Evolutionary conservation across 306 rosid genomes (phyloP).

Genomic region (Ceratonia siliqua): DNA sequence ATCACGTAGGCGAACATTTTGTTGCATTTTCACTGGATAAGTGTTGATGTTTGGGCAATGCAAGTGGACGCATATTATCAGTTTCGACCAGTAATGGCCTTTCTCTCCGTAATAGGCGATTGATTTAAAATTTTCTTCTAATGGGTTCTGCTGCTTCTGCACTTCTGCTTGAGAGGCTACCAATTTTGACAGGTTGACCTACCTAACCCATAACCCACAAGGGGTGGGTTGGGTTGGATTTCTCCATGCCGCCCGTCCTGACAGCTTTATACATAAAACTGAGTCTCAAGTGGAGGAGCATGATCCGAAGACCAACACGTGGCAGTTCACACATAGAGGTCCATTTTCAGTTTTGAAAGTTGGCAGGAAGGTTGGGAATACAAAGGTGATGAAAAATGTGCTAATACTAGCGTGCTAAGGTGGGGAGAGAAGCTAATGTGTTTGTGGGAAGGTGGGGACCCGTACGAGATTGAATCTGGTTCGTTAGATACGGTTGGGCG

Average conservation of each 20-base stretch:
- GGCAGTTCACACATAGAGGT: slow-evolving; percentile 82
- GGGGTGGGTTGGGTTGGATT: no score
- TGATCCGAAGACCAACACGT: slow-evolving; percentile 49
- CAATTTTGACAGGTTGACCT: no score
- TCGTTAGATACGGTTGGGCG: slow-evolving; percentile 69
- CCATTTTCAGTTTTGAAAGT: slow-evolving; percentile 91
- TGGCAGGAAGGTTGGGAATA: slow-evolving; percentile 79
- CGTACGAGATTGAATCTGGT: slow-evolving; percentile 70
- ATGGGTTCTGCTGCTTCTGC: no score
- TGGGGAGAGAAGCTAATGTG: slow-evolving; percentile 80
- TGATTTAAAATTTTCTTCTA: no score
- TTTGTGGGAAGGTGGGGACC: slow-evolving; percentile 97
- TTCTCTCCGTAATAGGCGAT: no score
- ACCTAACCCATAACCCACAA: no score
- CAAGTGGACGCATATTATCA: slow-evolving; percentile 56
- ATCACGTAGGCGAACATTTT: neutral
- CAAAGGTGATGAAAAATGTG: slow-evolving; percentile 99
- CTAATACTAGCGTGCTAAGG: slow-evolving; percentile 79
- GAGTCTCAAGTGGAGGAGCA: slow-evolving; percentile 85
- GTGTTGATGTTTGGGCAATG: no score
- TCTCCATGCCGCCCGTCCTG: no score
- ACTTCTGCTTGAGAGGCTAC: no score
- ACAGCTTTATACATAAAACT: slow-evolving; percentile 85
- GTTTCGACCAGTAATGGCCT: slow-evolving; percentile 68
- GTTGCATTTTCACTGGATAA: neutral